Evolutionary conservation across 106 monocot genomes (phyloP).

Genomic region (Dendrobium officinale): DNA sequence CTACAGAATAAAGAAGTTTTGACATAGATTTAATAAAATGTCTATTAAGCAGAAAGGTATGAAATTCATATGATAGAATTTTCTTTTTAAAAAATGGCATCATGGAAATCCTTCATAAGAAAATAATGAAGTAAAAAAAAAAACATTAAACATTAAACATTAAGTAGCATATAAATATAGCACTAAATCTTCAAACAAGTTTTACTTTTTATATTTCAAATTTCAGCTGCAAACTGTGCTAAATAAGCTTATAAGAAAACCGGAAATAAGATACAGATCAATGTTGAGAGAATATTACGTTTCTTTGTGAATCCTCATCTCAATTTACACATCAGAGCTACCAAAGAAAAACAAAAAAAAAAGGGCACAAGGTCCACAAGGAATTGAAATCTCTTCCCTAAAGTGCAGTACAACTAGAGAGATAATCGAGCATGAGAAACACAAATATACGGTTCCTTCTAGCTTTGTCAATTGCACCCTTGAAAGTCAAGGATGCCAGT

Average conservation of each 20-base stretch:
- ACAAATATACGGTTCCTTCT: neutral
- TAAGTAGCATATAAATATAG: neutral
- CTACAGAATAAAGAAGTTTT: conserved; percentile 14
- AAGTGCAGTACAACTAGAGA: neutral
- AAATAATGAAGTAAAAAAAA: neutral
- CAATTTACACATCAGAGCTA: neutral
- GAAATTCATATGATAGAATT: neutral
- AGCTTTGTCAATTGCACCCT: neutral
- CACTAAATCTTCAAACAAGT: neutral
- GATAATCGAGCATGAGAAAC: neutral
- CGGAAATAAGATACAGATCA: neutral
- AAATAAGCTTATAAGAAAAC: neutral
- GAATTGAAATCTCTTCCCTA: neutral
- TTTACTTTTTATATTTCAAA: neutral
- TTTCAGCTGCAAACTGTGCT: neutral
- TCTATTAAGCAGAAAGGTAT: neutral
- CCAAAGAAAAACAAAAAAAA: neutral
- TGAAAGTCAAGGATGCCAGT: neutral
- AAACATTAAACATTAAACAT: neutral
- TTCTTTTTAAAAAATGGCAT: neutral
- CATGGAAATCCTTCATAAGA: neutral
- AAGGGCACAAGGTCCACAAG: neutral
- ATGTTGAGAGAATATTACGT: neutral
- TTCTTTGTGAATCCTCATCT: neutral
- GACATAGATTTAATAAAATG: neutral